Percentiles rank a stretch among this genome's conserved stretches.
phyloP scores from a whole-genome alignment of 306 rosid species.

The Prunus padus region DNA sequence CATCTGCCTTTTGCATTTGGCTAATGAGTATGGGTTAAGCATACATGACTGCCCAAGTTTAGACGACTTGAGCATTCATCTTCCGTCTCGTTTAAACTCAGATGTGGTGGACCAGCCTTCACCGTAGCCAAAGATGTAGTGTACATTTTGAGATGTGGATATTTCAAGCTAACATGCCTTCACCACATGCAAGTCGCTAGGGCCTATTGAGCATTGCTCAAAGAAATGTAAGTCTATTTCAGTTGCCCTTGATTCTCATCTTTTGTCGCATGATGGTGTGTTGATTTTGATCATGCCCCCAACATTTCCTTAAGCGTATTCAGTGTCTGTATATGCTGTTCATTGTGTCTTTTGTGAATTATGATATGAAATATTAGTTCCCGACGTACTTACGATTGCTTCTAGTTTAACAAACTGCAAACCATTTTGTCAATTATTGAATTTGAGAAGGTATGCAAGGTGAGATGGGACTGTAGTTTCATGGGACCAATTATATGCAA shows the following conservation, averaged over 20 bases:
- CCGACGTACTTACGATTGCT: background rate
- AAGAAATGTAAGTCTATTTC: background rate
- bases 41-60: conserved; percentile 21
- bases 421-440: conserved; percentile 7
- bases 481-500: background rate
- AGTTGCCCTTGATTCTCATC: background rate
- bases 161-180: background rate
- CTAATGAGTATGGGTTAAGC: conserved; percentile 24
- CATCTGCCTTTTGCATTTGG: conserved; percentile 35
- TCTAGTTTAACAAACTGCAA: background rate
- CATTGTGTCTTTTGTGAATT: conserved; percentile 9
- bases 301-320: conserved; percentile 13
- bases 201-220: background rate
- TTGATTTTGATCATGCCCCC: background rate
- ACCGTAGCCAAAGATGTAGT: conserved; percentile 2
- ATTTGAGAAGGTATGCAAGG: background rate
- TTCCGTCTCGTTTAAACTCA: conserved; percentile 6
- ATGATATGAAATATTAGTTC: background rate
- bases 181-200: background rate
- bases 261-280: background rate
- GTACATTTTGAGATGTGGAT: conserved; percentile 3
- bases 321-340: background rate
- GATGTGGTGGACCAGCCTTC: conserved; percentile 10
- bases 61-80: conserved; percentile 33
- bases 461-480: background rate